Evolutionary conservation across 1,284 basidiomycete species (phyloP).

Genomic region (Marasmius oreades): DNA sequence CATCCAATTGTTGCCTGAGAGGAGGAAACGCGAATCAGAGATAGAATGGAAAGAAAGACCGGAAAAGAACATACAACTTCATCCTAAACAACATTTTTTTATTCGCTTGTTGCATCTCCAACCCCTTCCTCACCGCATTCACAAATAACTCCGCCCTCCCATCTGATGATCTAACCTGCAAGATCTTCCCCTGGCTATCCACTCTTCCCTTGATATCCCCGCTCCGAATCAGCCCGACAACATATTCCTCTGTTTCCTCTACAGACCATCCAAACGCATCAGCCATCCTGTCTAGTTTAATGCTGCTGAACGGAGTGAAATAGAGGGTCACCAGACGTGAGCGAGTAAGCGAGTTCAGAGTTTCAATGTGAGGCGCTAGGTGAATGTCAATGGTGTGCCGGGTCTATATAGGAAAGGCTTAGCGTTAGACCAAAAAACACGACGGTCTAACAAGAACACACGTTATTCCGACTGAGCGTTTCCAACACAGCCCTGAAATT

Average conservation of each 20-base stretch:
- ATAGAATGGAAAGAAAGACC: constrained; percentile 1
- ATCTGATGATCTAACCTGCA: constrained; percentile 73
- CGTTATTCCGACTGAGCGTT: constrained; percentile 68
- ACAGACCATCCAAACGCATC: constrained; percentile 79
- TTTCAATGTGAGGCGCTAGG: constrained; percentile 35
- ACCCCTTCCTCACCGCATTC: constrained; percentile 67
- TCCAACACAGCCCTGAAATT: constrained; percentile 80
- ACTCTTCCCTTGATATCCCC: constrained; percentile 77
- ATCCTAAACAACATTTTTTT: constrained; percentile 74
- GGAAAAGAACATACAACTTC: constrained; percentile 52
- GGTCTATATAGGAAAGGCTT: constrained; percentile 41
- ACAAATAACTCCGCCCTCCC: constrained; percentile 71
- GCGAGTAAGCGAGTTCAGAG: constrained; percentile 8
- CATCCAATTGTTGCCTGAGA: constrained; percentile 65
- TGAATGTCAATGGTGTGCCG: constrained; percentile 77
- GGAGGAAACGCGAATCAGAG: constrained; percentile 9
- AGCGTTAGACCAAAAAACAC: neutral
- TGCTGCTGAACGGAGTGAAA: constrained; percentile 24
- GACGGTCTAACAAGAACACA: constrained; percentile 30
- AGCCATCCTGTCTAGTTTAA: constrained; percentile 78
- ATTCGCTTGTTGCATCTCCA: constrained; percentile 67
- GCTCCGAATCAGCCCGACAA: constrained; percentile 70
- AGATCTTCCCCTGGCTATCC: constrained; percentile 77
- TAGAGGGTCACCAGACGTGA: constrained; percentile 13
- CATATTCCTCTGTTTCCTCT: constrained; percentile 63